These are phyloP conservation scores for Globisporangium cylindrosporum DNA, from an alignment of 352 stramenopile genomes.

Conservation along the genomic window DNA sequence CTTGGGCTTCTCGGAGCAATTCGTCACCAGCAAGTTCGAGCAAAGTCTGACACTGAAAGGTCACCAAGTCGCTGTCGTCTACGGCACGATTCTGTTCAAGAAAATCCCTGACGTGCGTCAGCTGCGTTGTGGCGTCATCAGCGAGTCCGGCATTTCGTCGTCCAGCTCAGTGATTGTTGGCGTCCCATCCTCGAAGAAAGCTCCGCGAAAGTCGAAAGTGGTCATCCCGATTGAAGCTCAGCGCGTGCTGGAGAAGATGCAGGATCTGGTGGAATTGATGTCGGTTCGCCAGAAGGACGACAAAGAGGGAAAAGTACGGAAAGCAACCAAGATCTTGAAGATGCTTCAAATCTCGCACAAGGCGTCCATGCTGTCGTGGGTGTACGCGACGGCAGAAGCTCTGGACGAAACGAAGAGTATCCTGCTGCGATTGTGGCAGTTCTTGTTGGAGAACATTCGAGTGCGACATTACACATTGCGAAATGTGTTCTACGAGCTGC, in stretches of 20 bases:
- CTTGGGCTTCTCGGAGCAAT: constrained; percentile 63
- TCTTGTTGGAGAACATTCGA: constrained; percentile 87
- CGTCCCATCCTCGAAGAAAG: constrained; percentile 51
- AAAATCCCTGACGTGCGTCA: constrained; percentile 87
- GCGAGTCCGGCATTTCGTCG: constrained; percentile 84
- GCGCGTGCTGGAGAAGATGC: constrained; percentile 87
- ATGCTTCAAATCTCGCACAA: constrained; percentile 90
- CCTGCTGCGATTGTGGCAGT: constrained; percentile 82
- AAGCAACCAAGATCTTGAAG: constrained; percentile 88
- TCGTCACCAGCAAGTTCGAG: constrained; percentile 85
- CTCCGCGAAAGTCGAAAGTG: constrained; percentile 66
- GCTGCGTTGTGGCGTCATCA: constrained; percentile 84
- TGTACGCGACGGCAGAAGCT: constrained; percentile 78
- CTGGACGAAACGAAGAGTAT: constrained; percentile 88
- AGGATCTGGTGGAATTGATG: constrained; percentile 87
- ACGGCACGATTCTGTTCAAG: constrained; percentile 87
- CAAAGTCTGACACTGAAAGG: constrained; percentile 85
- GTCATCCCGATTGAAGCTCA: constrained; percentile 84
- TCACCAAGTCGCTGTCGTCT: constrained; percentile 84
- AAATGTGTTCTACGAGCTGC: constrained; percentile 88
- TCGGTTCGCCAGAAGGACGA: constrained; percentile 86
- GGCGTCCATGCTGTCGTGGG: constrained; percentile 87
- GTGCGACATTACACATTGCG: constrained; percentile 87
- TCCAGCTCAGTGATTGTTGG: constrained; percentile 87
- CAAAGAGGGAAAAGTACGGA: constrained; percentile 88